Conservation (phyloP, 1,284 basidiomycete genomes). For the Ceratobasidium sp. region DNA sequence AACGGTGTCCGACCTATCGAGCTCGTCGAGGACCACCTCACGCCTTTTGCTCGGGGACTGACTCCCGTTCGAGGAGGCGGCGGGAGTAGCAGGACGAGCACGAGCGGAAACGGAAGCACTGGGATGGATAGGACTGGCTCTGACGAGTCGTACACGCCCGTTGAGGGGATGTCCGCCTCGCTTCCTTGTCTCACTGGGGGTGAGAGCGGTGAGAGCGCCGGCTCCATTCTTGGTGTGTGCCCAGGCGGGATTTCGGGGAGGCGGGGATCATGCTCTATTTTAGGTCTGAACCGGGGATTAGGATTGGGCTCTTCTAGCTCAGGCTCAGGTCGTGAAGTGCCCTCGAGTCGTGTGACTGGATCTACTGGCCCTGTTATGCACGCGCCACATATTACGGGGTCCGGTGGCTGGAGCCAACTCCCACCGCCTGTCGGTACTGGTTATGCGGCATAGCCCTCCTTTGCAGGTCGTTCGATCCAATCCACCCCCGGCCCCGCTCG, state of each 20-base stretch:
- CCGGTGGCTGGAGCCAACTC: too few species aligned
- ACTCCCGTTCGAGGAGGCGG: background rate
- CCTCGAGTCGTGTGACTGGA: too few species aligned
- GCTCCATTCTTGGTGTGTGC: background rate
- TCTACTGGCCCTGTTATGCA: too few species aligned
- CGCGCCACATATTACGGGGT: too few species aligned
- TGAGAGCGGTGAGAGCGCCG: background rate
- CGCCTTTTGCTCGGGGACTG: background rate
- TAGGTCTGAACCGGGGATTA: too few species aligned
- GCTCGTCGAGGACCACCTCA: constrained; percentile 14
- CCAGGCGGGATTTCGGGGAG: background rate
- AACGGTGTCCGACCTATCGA: background rate
- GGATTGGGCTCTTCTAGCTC: too few species aligned
- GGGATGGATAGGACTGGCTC: constrained; percentile 30
- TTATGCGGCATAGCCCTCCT: too few species aligned
- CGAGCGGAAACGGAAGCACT: constrained; percentile 14
- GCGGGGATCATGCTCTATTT: too few species aligned
- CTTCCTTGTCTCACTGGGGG: background rate
- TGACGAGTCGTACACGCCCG: constrained; percentile 31
- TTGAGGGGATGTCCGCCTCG: background rate
- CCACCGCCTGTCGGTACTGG: too few species aligned
- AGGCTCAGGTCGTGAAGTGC: too few species aligned
- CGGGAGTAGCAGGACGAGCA: constrained; percentile 4
- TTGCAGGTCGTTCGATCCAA: too few species aligned
- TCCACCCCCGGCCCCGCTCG: background rate